These are phyloP conservation scores for Xylariaceae sp. DNA, from an alignment of 2,329 filamentous ascomycete species.

Conservation along the genomic window DNA sequence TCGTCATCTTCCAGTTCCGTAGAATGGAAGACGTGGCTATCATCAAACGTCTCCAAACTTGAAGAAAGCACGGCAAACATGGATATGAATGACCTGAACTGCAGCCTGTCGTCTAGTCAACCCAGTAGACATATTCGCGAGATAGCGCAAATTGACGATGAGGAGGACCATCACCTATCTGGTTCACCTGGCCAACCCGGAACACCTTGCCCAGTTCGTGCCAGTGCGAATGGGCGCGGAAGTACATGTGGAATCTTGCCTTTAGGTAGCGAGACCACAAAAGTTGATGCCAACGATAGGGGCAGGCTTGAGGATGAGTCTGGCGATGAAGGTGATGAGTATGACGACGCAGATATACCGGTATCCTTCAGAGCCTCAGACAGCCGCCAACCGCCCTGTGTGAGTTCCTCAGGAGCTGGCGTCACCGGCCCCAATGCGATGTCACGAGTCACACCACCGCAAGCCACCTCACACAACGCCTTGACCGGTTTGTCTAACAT, in stretches of 20 bases:
- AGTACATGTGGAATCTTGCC: not conserved
- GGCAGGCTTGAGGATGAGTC: not conserved
- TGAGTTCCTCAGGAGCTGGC: not conserved
- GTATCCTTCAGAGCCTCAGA: constrained; percentile 15
- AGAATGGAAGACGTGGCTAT: constrained; percentile 53
- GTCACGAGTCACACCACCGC: not conserved
- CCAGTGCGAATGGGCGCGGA: not conserved
- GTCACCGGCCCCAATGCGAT: not conserved
- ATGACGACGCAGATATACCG: constrained; percentile 3
- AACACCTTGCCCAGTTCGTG: not conserved
- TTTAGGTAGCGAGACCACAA: not conserved
- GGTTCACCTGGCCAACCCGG: not conserved
- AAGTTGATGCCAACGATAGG: not conserved
- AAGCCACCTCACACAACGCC: not conserved
- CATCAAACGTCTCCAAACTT: constrained; percentile 45
- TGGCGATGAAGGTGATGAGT: not conserved
- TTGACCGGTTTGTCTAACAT: constrained; percentile 10
- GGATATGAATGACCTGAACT: constrained; percentile 13
- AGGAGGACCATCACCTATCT: constrained; percentile 26
- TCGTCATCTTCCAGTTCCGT: constrained; percentile 34
- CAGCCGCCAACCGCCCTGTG: not conserved
- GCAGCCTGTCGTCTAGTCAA: constrained; percentile 20
- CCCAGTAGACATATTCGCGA: constrained; percentile 43
- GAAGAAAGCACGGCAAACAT: constrained; percentile 31
- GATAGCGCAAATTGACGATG: constrained; percentile 43